A percentile compares a stretch with the other conserved stretches of the same genome.
phyloP scores from a whole-genome alignment of 129 eudicot species.

The Helichrysum umbraculigerum region DNA sequence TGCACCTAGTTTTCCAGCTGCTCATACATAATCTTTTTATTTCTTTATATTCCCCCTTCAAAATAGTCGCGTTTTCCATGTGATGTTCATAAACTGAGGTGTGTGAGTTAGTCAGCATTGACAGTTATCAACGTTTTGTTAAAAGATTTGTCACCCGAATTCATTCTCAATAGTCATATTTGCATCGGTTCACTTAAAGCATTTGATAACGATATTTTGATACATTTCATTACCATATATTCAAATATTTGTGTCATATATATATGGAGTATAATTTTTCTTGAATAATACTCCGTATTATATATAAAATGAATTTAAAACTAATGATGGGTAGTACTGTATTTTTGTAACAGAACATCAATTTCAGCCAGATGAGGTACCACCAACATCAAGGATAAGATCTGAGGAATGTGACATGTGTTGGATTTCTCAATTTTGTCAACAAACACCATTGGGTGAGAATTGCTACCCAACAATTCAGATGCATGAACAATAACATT shows the following conservation, averaged over 20 bases:
- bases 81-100: no score
- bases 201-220: no score
- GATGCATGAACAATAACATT: conserved; percentile 25
- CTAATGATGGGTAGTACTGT: conserved; percentile 31
- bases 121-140: no score
- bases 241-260: background rate
- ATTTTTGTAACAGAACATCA: conserved; percentile 59
- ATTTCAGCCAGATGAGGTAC: conserved; percentile 67
- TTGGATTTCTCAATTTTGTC: conserved; percentile 47
- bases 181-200: no score
- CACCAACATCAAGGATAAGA: conserved; percentile 71
- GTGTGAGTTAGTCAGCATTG: no score
- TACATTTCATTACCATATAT: background rate
- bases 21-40: no score
- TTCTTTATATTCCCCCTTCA: background rate
- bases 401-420: conserved; percentile 61
- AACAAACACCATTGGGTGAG: conserved; percentile 29
- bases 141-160: no score
- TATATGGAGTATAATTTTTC: background rate
- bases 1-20: no score
- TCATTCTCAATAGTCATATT: no score
- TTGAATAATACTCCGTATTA: conserved; percentile 3
- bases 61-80: background rate
- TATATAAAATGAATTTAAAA: background rate
- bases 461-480: conserved; percentile 28